Conservation (phyloP, 306 rosid genomes). For the Cajanus cajan region DNA sequence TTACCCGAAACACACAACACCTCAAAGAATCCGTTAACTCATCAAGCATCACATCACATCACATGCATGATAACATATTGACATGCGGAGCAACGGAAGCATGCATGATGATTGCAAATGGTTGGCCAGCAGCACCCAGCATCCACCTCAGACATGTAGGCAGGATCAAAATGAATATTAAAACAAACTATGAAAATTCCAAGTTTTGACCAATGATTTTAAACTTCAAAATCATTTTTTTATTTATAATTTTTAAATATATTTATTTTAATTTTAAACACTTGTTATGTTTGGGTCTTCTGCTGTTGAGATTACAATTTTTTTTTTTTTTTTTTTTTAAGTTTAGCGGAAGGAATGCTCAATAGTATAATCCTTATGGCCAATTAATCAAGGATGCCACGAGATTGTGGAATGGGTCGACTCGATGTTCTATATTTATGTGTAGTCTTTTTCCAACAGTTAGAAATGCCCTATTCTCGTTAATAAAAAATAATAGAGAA, state of each 20-base stretch:
- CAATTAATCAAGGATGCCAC: background rate
- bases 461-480: too few relatives aligned
- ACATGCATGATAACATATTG: background rate
- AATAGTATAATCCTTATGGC: background rate
- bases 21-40: too few relatives aligned
- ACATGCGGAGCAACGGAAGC: conserved; percentile 7
- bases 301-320: background rate
- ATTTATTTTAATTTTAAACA: too few relatives aligned
- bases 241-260: too few relatives aligned
- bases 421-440: background rate
- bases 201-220: too few relatives aligned
- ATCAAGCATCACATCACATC: background rate
- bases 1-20: too few relatives aligned
- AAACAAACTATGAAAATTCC: too few relatives aligned
- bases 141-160: too few relatives aligned
- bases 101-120: background rate
- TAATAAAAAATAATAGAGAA: too few relatives aligned
- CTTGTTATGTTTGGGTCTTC: background rate
- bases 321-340: too few relatives aligned
- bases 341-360: background rate
- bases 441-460: background rate
- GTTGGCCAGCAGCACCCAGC: background rate
- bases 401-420: background rate
- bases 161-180: too few relatives aligned
- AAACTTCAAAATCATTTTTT: too few relatives aligned